phyloP scores from a whole-genome alignment of 2,329 filamentous ascomycete species.

The Colletotrichum liriopes region DNA sequence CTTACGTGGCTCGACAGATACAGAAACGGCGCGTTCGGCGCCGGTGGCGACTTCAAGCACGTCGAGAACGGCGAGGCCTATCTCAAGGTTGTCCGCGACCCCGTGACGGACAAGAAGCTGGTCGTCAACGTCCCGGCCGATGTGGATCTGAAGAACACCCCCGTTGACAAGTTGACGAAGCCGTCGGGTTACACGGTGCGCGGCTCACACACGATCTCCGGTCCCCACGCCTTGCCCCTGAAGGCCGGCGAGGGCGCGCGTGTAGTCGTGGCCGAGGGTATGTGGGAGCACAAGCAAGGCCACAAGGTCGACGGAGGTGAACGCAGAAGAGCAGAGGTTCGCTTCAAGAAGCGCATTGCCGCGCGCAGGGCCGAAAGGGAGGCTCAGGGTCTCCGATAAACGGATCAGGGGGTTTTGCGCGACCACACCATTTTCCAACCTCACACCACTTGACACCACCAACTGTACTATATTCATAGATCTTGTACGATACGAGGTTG shows the following conservation, averaged over 20 bases:
- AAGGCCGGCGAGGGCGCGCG: conserved; percentile 76
- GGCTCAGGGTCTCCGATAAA: conserved; percentile 50
- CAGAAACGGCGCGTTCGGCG: conserved; percentile 81
- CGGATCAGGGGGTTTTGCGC: not conserved
- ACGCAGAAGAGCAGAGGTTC: conserved; percentile 86
- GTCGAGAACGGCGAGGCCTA: conserved; percentile 73
- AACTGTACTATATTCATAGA: conserved; percentile 42
- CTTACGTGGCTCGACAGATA: conserved; percentile 91
- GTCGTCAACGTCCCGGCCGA: conserved; percentile 70
- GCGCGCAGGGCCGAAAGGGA: conserved; percentile 81
- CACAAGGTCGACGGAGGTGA: conserved; percentile 98
- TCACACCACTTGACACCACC: conserved; percentile 37
- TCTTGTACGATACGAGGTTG: conserved; percentile 42
- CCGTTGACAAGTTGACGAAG: conserved; percentile 54
- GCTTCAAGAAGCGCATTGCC: conserved; percentile 86
- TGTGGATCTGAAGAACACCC: conserved; percentile 51
- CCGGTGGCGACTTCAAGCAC: conserved; percentile 85
- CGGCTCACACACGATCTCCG: conserved; percentile 79
- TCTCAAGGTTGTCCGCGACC: conserved; percentile 64
- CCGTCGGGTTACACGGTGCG: conserved; percentile 74
- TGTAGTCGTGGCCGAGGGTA: conserved; percentile 83
- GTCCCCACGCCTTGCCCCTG: conserved; percentile 80
- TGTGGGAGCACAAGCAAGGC: conserved; percentile 92
- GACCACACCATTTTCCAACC: conserved; percentile 29
- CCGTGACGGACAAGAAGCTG: conserved; percentile 61